Evolutionary conservation across 192 early-diverging fungal genomes (phyloP), one percentile per base, ranked within the genome.

Genomic region (Backusella luteola): DNA sequence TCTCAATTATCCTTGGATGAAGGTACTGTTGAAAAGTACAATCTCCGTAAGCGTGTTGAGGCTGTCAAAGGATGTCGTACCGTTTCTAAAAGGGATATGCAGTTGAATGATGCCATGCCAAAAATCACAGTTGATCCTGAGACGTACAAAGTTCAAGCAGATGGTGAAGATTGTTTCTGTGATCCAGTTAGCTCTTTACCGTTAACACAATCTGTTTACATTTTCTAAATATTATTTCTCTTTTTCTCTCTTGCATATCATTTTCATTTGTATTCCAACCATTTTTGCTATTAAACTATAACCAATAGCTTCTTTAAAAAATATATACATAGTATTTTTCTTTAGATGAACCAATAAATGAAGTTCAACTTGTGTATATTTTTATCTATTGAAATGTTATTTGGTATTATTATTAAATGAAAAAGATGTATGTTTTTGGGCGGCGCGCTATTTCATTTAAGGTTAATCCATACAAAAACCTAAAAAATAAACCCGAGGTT

Each of bases 61-160:
- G 76, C 93, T 8, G 95, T 99, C 29, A 89, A 87, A 71, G 87
- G 89, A 7, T 96, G 94, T 81, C 85, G 97, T 6, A 76, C 34
- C 6, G 90, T 99, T 56, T 87, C 89, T 44, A 99, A 99, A 77
- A 86, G 81, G 19, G 93, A 95, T 72, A 94, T 99, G 90, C 96
- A 94, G 78, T 86, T 94, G 41, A 99, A 99, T 79, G 86, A 90
- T 73, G 76, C 84, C 0, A 80, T 90, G 71, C 97, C 97, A 3
- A 86, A 88, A 12, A 90, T 99, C 14, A 75, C 84, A 0, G 94
- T 99, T 3, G 95, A 99, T 78, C 95, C 97, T 0, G 97, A 99
- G 76, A 97, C 94, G 1, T 99, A 98, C 82, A 86, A 87, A 39
- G 96, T 98, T 9, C 88, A 77, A 7, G 92, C 93, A 3, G 92